Conservation (phyloP, 495 filamentous ascomycete species). For the Talaromyces liani region DNA sequence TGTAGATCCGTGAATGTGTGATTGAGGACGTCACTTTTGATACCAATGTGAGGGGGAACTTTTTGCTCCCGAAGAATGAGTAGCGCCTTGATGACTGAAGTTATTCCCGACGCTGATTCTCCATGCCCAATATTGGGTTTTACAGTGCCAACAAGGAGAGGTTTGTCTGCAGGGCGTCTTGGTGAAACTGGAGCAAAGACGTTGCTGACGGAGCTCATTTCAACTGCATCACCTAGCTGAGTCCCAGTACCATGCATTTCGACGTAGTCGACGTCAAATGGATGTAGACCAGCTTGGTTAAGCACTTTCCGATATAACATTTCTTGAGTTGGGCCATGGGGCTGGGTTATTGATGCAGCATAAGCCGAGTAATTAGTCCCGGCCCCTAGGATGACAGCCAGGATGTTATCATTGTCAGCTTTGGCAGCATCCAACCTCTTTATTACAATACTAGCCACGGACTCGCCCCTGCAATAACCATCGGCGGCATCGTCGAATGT, state of each 20-base stretch:
- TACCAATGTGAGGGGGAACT: slow-evolving; percentile 59
- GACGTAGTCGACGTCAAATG: slow-evolving; percentile 69
- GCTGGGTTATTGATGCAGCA: slow-evolving; percentile 71
- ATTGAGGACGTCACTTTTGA: slow-evolving; percentile 57
- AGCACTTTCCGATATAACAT: slow-evolving; percentile 59
- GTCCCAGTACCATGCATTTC: slow-evolving; percentile 89
- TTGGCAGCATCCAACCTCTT: slow-evolving; percentile 70
- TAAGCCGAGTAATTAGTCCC: slow-evolving; percentile 71
- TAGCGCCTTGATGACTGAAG: slow-evolving; percentile 68
- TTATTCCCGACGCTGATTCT: slow-evolving; percentile 71
- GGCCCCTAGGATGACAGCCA: slow-evolving; percentile 57
- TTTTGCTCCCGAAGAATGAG: slow-evolving; percentile 64
- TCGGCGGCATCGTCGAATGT: slow-evolving; percentile 71
- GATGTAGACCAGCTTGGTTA: slow-evolving; percentile 60
- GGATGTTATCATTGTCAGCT: slow-evolving; percentile 63
- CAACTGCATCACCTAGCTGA: slow-evolving; percentile 69
- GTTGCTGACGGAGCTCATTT: slow-evolving; percentile 71
- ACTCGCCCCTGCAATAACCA: slow-evolving; percentile 72
- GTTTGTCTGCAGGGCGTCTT: slow-evolving; percentile 19
- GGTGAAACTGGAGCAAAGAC: slow-evolving; percentile 69
- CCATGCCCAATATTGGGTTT: slow-evolving; percentile 82
- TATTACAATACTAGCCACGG: slow-evolving; percentile 60
- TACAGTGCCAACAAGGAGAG: slow-evolving; percentile 59
- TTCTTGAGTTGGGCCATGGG: slow-evolving; percentile 64
- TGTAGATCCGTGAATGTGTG: slow-evolving; percentile 55